A percentile compares a stretch with the other conserved stretches of the same genome.
Evolutionary conservation across 768 basidiomycete species (phyloP).

Genomic region (Multifurca ochricompacta): DNA sequence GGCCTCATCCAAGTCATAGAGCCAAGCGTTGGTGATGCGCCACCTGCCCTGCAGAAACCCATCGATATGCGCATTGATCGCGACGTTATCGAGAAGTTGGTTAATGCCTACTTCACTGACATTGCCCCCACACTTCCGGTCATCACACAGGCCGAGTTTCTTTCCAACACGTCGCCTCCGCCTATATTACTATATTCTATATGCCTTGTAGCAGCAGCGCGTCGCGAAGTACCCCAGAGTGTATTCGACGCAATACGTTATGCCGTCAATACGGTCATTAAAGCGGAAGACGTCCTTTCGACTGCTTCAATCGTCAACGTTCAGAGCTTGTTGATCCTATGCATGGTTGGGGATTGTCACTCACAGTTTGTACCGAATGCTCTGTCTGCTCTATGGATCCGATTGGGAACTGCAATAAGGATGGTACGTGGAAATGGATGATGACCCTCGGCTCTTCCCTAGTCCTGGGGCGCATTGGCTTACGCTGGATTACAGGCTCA

Average conservation of each 20-base stretch:
- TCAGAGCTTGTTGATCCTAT: constrained; percentile 77
- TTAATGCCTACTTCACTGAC: constrained; percentile 90
- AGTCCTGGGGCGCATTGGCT: constrained; percentile 2
- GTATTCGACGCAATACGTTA: constrained; percentile 89
- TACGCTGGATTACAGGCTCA: constrained; percentile 57
- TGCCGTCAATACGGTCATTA: constrained; percentile 79
- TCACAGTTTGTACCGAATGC: constrained; percentile 83
- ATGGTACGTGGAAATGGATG: constrained; percentile 52
- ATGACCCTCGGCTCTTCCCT: neutral
- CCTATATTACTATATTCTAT: constrained; percentile 88
- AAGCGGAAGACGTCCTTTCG: constrained; percentile 84
- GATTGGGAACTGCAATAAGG: constrained; percentile 82
- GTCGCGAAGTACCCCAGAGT: constrained; percentile 72
- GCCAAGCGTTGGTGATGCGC: constrained; percentile 48
- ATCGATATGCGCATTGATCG: constrained; percentile 69
- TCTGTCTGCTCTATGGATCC: constrained; percentile 77
- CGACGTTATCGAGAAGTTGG: constrained; percentile 68
- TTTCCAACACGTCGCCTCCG: constrained; percentile 62
- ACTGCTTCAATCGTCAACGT: constrained; percentile 82
- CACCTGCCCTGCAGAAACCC: constrained; percentile 48
- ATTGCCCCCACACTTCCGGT: constrained; percentile 85
- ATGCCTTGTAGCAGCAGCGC: constrained; percentile 84
- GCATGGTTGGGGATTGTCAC: constrained; percentile 86
- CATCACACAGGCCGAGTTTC: constrained; percentile 82
- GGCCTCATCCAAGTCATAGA: constrained; percentile 81